These are phyloP conservation scores for Encephalitozoon cuniculi DNA, from an alignment of 371 early-diverging fungal species.

Conservation along the genomic window DNA sequence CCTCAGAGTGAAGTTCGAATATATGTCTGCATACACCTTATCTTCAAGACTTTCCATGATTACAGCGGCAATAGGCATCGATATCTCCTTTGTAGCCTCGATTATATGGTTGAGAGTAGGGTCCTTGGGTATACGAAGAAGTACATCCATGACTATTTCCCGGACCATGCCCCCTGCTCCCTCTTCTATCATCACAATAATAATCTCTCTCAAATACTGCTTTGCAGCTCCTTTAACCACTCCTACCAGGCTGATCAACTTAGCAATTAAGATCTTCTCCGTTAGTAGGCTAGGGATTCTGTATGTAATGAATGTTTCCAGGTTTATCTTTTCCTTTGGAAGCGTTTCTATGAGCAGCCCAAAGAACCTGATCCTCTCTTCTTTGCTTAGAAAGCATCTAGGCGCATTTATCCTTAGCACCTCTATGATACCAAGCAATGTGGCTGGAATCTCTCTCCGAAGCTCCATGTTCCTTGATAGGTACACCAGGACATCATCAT, in stretches of 20 bases:
- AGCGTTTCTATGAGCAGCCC: neutral
- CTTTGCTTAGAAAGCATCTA: neutral
- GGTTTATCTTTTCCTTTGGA: constrained; percentile 9
- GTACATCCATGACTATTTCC: neutral
- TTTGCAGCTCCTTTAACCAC: neutral
- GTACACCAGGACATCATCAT: neutral
- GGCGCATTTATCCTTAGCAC: constrained; percentile 3
- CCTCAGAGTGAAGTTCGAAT: neutral
- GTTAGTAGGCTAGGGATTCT: neutral
- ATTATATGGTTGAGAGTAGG: neutral
- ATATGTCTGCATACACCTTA: neutral
- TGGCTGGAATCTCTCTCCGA: neutral
- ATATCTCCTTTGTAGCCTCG: neutral
- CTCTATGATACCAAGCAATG: constrained; percentile 1
- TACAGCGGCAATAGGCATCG: neutral
- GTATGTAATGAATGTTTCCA: neutral
- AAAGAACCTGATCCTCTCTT: neutral
- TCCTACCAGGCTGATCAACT: neutral
- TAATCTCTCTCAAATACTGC: constrained; percentile 4
- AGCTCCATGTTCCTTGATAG: neutral
- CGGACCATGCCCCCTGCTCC: neutral
- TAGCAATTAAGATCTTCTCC: neutral
- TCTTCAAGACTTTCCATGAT: neutral
- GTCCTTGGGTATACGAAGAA: neutral
- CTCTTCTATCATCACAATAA: neutral